A percentile compares a stretch with the other conserved stretches of the same genome.
These are phyloP conservation scores for Acrodontium crateriforme DNA, from an alignment of 2,329 filamentous ascomycete genomes.

Conservation along the genomic window DNA sequence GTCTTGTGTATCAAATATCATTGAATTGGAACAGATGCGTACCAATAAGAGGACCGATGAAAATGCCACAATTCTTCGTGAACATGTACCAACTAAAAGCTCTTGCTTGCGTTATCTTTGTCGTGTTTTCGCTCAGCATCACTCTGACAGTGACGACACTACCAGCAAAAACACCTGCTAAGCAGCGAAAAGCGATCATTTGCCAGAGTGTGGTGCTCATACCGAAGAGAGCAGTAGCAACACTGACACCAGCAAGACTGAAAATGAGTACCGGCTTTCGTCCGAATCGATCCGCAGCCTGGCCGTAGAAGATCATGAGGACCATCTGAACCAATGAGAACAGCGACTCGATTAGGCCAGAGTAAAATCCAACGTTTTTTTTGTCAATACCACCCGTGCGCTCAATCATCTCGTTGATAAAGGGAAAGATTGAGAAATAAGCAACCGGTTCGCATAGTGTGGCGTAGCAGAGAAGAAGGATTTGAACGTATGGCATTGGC, in stretches of 20 bases:
- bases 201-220: constrained; percentile 52
- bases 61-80: constrained; percentile 56
- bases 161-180: constrained; percentile 61
- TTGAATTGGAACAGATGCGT: constrained; percentile 3
- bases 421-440: constrained; percentile 75
- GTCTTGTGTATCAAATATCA: neutral
- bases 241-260: constrained; percentile 49
- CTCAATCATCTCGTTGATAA: constrained; percentile 64
- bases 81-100: constrained; percentile 70
- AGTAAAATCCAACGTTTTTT: constrained; percentile 66
- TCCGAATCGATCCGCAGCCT: constrained; percentile 52
- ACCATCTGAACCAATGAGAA: constrained; percentile 64
- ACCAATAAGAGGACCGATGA: constrained; percentile 53
- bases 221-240: constrained; percentile 53
- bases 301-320: constrained; percentile 66
- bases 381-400: constrained; percentile 47
- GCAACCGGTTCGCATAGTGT: constrained; percentile 62
- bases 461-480: constrained; percentile 59
- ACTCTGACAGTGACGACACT: constrained; percentile 61
- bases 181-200: constrained; percentile 59
- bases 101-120: constrained; percentile 53
- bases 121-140: constrained; percentile 64
- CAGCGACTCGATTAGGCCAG: constrained; percentile 55
- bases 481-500: constrained; percentile 48
- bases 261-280: constrained; percentile 59